Evolutionary conservation across 2,329 filamentous ascomycete genomes (phyloP).

Genomic region (Neocucurbitaria cava): DNA sequence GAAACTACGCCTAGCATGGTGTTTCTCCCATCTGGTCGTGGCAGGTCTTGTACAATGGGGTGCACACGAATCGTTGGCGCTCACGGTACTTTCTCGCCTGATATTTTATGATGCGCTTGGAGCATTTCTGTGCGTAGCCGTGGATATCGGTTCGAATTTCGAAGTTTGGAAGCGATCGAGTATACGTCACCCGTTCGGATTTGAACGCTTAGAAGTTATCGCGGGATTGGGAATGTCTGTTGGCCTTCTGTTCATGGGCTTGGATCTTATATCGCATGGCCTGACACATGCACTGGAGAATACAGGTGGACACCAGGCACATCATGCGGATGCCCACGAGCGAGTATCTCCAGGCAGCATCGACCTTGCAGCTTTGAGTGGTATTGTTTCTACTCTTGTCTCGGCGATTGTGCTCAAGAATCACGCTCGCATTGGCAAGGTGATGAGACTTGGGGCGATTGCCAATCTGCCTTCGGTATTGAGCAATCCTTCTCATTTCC

Average conservation of each 20-base stretch:
- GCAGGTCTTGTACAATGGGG: constrained; percentile 86
- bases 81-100: constrained; percentile 90
- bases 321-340: constrained; percentile 71
- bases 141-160: constrained; percentile 94
- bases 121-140: constrained; percentile 86
- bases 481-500: constrained; percentile 92
- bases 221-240: constrained; percentile 96
- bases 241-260: constrained; percentile 94
- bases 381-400: constrained; percentile 81
- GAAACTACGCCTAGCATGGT: constrained; percentile 84
- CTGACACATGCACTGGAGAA: constrained; percentile 90
- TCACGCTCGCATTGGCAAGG: constrained; percentile 88
- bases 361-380: constrained; percentile 80
- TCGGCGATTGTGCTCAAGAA: constrained; percentile 89
- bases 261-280: constrained; percentile 93
- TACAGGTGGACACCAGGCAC: constrained; percentile 72
- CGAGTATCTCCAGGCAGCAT: constrained; percentile 76
- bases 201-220: constrained; percentile 91
- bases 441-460: constrained; percentile 86
- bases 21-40: constrained; percentile 82
- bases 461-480: constrained; percentile 83
- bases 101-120: constrained; percentile 96
- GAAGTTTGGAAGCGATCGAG: constrained; percentile 96
- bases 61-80: constrained; percentile 83
- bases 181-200: constrained; percentile 89